A percentile compares a stretch with the other conserved stretches of the same genome.
These are phyloP conservation scores for Ceriops zippeliana DNA, from an alignment of 345 rosid species.

Conservation along the genomic window DNA sequence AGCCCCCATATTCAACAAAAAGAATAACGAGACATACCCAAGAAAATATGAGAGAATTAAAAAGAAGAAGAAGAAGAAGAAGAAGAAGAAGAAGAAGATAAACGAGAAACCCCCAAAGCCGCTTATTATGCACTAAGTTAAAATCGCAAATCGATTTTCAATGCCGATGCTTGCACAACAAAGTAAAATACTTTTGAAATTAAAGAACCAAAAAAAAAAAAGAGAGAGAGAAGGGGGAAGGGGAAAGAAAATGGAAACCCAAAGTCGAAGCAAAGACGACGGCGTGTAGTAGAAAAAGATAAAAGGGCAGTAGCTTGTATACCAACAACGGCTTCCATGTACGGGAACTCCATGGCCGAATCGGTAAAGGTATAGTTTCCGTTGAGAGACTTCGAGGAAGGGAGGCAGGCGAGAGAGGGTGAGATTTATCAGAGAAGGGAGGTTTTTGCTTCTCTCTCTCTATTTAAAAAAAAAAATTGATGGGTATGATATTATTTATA, in stretches of 20 bases:
- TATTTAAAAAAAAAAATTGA: no score
- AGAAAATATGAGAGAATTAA: background rate
- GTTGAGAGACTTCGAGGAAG: background rate
- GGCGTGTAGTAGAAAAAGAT: background rate
- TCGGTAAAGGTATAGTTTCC: constrained; percentile 2
- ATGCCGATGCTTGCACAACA: background rate
- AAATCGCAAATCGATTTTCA: no score
- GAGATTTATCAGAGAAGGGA: background rate
- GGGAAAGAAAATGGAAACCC: background rate
- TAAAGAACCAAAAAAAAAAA: no score
- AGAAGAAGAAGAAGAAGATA: no score
- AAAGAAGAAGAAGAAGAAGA: no score
- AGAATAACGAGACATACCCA: background rate
- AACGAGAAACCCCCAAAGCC: background rate
- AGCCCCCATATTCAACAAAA: constrained; percentile 8
- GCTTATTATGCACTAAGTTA: background rate
- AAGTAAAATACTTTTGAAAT: background rate
- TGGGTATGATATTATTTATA: no score
- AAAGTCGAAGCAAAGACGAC: background rate
- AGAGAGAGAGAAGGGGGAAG: background rate
- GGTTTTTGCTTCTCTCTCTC: constrained; percentile 1
- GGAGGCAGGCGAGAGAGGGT: background rate
- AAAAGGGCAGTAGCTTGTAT: constrained; percentile 11
- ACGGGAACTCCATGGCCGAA: constrained; percentile 70
- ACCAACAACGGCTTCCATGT: constrained; percentile 92